A percentile compares a stretch with the other conserved stretches of the same genome.
Conservation (phyloP, 2,329 filamentous ascomycete genomes). For the Lachnellula occidentalis region DNA sequence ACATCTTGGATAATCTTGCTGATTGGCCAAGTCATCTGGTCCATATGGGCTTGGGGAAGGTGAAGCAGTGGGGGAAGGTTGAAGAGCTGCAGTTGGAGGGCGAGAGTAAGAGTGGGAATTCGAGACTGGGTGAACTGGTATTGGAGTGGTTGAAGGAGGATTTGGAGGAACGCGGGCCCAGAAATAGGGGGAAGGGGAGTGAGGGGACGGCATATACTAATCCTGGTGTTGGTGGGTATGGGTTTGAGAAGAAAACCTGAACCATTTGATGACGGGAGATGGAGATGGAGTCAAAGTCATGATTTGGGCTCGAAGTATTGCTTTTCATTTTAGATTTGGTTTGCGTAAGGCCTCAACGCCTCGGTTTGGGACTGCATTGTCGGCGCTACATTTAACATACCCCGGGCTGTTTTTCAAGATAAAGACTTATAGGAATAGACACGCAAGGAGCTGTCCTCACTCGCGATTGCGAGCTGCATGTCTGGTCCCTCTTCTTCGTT, state of each 20-base stretch:
- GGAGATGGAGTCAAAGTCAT: neutral
- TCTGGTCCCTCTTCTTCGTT: constrained; percentile 2
- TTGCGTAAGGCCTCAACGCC: constrained; percentile 21
- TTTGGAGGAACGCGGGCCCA: constrained; percentile 69
- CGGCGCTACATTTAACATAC: constrained; percentile 29
- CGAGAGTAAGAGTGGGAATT: constrained; percentile 58
- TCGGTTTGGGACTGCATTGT: constrained; percentile 13
- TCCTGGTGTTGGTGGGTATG: constrained; percentile 60
- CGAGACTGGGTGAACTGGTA: constrained; percentile 79
- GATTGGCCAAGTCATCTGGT: constrained; percentile 94
- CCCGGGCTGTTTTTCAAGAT: constrained; percentile 10
- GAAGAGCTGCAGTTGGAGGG: constrained; percentile 53
- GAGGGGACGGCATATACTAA: constrained; percentile 46
- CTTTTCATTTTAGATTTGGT: constrained; percentile 1
- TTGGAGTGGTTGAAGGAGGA: constrained; percentile 82
- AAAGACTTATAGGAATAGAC: constrained; percentile 41
- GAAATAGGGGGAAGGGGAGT: constrained; percentile 40
- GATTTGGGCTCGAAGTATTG: neutral
- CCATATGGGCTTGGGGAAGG: constrained; percentile 85
- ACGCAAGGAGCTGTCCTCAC: constrained; percentile 57
- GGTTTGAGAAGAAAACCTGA: constrained; percentile 43
- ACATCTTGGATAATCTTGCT: constrained; percentile 92
- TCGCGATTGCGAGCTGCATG: constrained; percentile 30
- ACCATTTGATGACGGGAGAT: neutral
- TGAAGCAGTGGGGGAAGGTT: constrained; percentile 80